phyloP scores from a whole-genome alignment of 108 stramenopile species.

The Skeletonema tropicum region DNA sequence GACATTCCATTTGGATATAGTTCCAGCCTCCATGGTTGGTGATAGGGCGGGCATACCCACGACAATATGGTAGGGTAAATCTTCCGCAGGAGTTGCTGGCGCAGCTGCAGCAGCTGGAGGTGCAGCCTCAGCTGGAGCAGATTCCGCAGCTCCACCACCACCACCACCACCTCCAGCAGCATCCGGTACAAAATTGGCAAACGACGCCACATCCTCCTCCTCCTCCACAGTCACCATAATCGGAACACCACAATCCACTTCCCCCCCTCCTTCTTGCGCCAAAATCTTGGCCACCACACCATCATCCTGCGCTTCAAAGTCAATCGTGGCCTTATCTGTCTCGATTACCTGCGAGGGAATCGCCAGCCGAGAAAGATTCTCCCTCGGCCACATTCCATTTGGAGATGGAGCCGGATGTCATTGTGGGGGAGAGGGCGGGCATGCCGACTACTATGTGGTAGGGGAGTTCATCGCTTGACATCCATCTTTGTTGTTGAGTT shows the following conservation, averaged over 20 bases:
- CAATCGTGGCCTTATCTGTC: constrained; percentile 92
- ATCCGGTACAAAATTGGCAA: constrained; percentile 48
- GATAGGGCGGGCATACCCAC: constrained; percentile 96
- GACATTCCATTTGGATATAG: constrained; percentile 90
- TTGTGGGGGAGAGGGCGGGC: constrained; percentile 96
- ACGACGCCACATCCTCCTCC: constrained; percentile 53
- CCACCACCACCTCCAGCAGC: constrained; percentile 23
- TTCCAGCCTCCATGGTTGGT: constrained; percentile 94
- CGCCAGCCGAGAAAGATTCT: constrained; percentile 69
- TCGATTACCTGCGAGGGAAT: constrained; percentile 80
- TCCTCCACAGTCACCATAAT: constrained; percentile 76
- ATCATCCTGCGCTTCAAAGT: constrained; percentile 86
- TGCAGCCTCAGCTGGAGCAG: constrained; percentile 33
- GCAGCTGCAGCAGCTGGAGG: constrained; percentile 29
- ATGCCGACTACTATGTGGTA: constrained; percentile 73
- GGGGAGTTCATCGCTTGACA: constrained; percentile 34
- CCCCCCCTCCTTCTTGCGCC: constrained; percentile 61
- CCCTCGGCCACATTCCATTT: constrained; percentile 70
- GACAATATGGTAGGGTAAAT: constrained; percentile 82
- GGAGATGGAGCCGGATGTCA: constrained; percentile 68
- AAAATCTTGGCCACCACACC: constrained; percentile 68
- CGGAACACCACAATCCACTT: constrained; percentile 61
- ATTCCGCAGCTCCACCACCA: constrained; percentile 21
- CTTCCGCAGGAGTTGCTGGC: constrained; percentile 31
- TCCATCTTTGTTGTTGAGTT: constrained; percentile 5